Conservation (phyloP, 768 basidiomycete genomes). For the Agrocybe praecox region DNA sequence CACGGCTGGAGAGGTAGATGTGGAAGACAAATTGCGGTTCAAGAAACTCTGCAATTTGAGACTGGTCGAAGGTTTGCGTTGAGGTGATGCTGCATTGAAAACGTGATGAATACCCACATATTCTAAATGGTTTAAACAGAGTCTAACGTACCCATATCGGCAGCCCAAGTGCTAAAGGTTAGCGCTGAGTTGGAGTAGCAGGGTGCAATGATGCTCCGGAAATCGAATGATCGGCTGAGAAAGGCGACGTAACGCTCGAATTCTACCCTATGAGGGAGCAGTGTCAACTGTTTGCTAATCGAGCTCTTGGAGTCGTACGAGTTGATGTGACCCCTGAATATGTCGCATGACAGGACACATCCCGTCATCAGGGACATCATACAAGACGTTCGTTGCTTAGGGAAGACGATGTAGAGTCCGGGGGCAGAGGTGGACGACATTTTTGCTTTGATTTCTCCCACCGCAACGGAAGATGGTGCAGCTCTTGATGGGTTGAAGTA, state of each 20-base stretch:
- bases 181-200: not conserved
- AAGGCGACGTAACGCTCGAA: not conserved
- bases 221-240: not conserved
- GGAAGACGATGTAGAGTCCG: not conserved
- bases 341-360: not conserved
- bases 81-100: too few relatives aligned
- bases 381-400: not conserved
- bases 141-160: too few relatives aligned
- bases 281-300: not conserved
- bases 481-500: slow-evolving; percentile 1
- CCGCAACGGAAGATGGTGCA: not conserved
- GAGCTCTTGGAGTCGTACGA: not conserved
- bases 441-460: not conserved
- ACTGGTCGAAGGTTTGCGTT: too few relatives aligned
- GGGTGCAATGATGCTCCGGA: not conserved
- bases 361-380: not conserved
- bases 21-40: too few relatives aligned
- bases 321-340: not conserved
- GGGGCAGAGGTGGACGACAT: too few relatives aligned
- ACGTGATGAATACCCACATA: too few relatives aligned
- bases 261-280: not conserved
- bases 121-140: too few relatives aligned
- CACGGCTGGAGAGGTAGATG: too few relatives aligned
- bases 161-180: not conserved
- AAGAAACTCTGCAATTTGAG: too few relatives aligned